These are phyloP conservation scores for Irpex sp. DNA, from an alignment of 1,284 basidiomycete genomes.

Conservation along the genomic window DNA sequence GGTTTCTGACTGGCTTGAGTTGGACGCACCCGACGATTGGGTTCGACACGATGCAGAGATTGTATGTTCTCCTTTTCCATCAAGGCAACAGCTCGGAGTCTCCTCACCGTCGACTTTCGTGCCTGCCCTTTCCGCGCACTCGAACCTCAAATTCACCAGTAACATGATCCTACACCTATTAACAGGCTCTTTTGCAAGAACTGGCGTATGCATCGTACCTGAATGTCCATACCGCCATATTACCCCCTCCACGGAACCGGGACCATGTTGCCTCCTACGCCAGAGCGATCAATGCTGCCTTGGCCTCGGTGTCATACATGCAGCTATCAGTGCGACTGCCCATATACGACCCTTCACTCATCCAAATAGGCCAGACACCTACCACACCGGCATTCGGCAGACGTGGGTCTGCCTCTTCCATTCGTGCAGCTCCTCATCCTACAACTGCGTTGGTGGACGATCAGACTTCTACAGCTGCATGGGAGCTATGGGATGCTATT, in stretches of 20 bases:
- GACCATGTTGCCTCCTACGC: constrained; percentile 88
- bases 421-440: not conserved
- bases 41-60: constrained; percentile 95
- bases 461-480: constrained; percentile 74
- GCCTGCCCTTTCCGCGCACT: not conserved
- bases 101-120: not conserved
- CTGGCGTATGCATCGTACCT: constrained; percentile 91
- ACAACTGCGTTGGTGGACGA: constrained; percentile 10
- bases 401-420: not conserved
- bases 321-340: constrained; percentile 80
- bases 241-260: constrained; percentile 88
- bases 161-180: not conserved
- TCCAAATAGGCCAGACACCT: constrained; percentile 32
- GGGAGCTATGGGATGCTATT: constrained; percentile 98
- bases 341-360: constrained; percentile 70
- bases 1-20: constrained; percentile 90
- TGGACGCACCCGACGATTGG: constrained; percentile 91
- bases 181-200: constrained; percentile 89
- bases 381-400: constrained; percentile 21
- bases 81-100: not conserved
- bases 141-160: not conserved
- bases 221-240: constrained; percentile 76
- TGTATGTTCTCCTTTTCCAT: constrained; percentile 41
- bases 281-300: constrained; percentile 77
- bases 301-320: constrained; percentile 66